Evolutionary conservation across 208 protist species (phyloP), one percentile per base, ranked within the genome.

Genomic region (Leishmania mexicana): DNA sequence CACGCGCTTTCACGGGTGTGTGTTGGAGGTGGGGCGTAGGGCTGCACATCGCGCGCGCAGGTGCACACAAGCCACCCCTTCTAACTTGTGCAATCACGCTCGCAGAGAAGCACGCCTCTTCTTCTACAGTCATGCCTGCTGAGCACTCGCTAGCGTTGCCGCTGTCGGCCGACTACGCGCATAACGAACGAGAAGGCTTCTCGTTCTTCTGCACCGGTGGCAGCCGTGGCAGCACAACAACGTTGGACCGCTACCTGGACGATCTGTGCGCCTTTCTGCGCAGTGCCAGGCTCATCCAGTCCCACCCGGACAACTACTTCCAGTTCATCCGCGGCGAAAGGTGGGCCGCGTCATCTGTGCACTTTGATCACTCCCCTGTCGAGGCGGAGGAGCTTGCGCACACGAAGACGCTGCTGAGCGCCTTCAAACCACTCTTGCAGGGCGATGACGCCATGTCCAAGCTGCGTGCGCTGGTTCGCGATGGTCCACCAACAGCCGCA

Each of bases 241-340:
- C 71, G 24, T 38, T 97, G 40, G 47, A 87, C 10, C 54, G 73
- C n/a, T 96, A 97, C 72, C 71, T 96, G 49, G 90, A 96, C 51
- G 87, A 91, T 57, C 83, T 97, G 28, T 92, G 87, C 35, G 81
- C 64, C 2, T 95, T 97, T 76, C 80, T 97, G 47, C 78, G 64
- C 4, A 77, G 73, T 11, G 89, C 89, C 28, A 87, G 91, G n/a
- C 85, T 96, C 5, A 90, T 97, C 70, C 93, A 96, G 70, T 78
- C 87, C 19, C 92, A 96, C 84, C 93, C 95, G 4, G 91, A 96
- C 19, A 87, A 94, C 68, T 97, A 90, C 78, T 96, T 97, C 54
- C 74, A 89, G 54, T 89, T 91, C 68, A 76, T 93, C 49, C 81
- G 72, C 83, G 68, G 86, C 71, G 75, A 79, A 70, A 53, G 81